These are phyloP conservation scores for Dryadomyces quercus-mongolicae DNA, from an alignment of 2,329 filamentous ascomycete genomes.

Conservation along the genomic window DNA sequence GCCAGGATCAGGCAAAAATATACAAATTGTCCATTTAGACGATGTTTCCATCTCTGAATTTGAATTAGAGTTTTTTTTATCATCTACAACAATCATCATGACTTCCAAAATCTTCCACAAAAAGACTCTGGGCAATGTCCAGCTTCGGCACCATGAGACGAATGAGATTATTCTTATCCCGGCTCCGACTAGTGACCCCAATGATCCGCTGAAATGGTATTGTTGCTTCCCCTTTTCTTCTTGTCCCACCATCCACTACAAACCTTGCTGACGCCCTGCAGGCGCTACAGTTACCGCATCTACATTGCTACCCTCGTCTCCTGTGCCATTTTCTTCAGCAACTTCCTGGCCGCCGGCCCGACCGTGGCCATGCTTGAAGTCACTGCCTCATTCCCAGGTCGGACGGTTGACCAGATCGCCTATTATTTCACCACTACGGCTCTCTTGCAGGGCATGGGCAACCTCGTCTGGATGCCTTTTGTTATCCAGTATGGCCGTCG, in stretches of 20 bases:
- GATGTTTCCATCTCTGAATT: neutral
- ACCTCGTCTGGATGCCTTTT: conserved; percentile 33
- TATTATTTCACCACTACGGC: conserved; percentile 42
- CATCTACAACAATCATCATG: neutral
- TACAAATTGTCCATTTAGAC: no score
- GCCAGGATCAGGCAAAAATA: no score
- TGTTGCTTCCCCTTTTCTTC: neutral
- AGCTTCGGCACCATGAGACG: conserved; percentile 26
- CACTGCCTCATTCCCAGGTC: conserved; percentile 32
- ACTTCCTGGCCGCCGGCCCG: conserved; percentile 44
- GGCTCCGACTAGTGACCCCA: conserved; percentile 33
- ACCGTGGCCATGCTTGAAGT: conserved; percentile 36
- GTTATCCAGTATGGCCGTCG: conserved; percentile 32
- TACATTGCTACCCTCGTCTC: conserved; percentile 38
- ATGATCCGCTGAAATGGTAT: conserved; percentile 41
- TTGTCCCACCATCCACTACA: neutral
- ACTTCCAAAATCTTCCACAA: neutral
- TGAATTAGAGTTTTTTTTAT: neutral
- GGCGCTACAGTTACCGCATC: conserved; percentile 25
- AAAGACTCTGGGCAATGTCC: conserved; percentile 27
- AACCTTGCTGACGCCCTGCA: neutral
- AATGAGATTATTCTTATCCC: conserved; percentile 40
- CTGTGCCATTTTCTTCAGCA: conserved; percentile 41
- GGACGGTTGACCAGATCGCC: conserved; percentile 28
- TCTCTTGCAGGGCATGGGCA: conserved; percentile 34